phyloP scores from a whole-genome alignment of 177 flowering plant species.

The Vitis hybrid region DNA sequence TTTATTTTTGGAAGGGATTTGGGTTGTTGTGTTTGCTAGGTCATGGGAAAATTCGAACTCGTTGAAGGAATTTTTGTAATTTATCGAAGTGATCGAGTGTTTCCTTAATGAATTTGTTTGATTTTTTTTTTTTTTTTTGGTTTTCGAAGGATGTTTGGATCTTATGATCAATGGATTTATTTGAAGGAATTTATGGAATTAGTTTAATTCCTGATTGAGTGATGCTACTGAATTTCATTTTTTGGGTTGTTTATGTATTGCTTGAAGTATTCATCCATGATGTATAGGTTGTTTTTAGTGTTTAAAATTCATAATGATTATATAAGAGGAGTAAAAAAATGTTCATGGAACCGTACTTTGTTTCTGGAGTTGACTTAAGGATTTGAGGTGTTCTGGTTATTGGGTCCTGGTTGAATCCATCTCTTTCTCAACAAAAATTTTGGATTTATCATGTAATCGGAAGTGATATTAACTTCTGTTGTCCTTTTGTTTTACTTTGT shows the following conservation, averaged over 20 bases:
- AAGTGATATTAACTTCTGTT: not conserved
- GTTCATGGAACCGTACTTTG: too few relatives aligned
- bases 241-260: not conserved
- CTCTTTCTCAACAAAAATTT: constrained; percentile 7
- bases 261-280: too few relatives aligned
- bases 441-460: not conserved
- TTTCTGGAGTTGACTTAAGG: not conserved
- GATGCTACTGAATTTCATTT: not conserved
- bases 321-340: too few relatives aligned
- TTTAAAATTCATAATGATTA: too few relatives aligned
- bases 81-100: not conserved
- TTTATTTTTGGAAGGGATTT: not conserved
- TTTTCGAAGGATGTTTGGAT: too few relatives aligned
- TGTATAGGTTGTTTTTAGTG: too few relatives aligned
- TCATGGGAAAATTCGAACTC: not conserved
- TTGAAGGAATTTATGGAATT: too few relatives aligned
- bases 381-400: not conserved
- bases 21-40: constrained; percentile 2
- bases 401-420: constrained; percentile 7
- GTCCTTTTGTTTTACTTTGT: not conserved
- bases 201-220: not conserved
- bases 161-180: too few relatives aligned
- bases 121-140: not conserved
- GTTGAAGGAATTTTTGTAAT: not conserved
- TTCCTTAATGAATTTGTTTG: not conserved